Evolutionary conservation across 2,329 filamentous ascomycete genomes (phyloP).

Genomic region (Aplosporella prunicola): DNA sequence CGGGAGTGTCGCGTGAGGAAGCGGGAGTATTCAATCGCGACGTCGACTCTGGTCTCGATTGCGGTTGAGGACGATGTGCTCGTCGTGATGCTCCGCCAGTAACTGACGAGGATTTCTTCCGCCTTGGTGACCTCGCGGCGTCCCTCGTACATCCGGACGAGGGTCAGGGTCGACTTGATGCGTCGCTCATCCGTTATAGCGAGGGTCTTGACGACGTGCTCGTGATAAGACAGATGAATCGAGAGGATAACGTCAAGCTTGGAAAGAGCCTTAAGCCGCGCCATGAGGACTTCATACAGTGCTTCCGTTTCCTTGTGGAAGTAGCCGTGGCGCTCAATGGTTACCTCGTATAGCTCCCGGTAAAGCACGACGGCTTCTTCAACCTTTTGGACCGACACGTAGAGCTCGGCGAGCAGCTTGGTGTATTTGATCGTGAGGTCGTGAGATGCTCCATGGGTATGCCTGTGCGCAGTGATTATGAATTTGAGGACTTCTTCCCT

Average conservation of each 20-base stretch:
- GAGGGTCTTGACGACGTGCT: not conserved
- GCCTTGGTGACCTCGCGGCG: slow-evolving; percentile 16
- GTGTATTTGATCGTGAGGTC: slow-evolving; percentile 15
- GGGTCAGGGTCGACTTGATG: not conserved
- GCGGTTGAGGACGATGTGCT: not conserved
- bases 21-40: not conserved
- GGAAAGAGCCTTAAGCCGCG: not conserved
- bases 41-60: not conserved
- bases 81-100: not conserved
- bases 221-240: not conserved
- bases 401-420: slow-evolving; percentile 15
- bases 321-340: slow-evolving; percentile 15
- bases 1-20: not conserved
- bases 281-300: slow-evolving; percentile 15
- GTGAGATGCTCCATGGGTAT: slow-evolving; percentile 12
- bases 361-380: slow-evolving; percentile 17
- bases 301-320: slow-evolving; percentile 16
- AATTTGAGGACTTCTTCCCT: slow-evolving; percentile 17
- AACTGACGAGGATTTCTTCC: slow-evolving; percentile 16
- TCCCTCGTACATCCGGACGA: slow-evolving; percentile 14
- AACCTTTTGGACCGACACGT: slow-evolving; percentile 15
- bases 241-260: not conserved
- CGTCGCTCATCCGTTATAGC: not conserved
- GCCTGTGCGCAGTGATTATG: slow-evolving; percentile 14
- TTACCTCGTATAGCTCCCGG: slow-evolving; percentile 15